phyloP scores from a whole-genome alignment of 371 early-diverging fungal species.

The Lichtheimia ramosa region DNA sequence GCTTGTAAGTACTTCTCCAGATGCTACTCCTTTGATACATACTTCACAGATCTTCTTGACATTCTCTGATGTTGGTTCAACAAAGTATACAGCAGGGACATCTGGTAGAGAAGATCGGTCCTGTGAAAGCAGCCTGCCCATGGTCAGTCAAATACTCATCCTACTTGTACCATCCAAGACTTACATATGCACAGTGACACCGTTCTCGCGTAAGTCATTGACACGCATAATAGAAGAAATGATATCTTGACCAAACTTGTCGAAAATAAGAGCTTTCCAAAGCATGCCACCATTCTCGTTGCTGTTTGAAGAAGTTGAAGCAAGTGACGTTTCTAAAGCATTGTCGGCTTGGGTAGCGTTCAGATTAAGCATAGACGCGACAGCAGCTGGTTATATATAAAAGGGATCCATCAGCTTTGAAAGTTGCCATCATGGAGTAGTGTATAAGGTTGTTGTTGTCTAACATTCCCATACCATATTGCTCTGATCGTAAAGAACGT shows the following conservation, averaged over 20 bases:
- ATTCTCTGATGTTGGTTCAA: constrained; percentile 89
- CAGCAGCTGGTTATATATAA: constrained; percentile 24
- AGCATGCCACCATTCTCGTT: constrained; percentile 32
- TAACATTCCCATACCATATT: too few species aligned
- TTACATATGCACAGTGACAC: constrained; percentile 98
- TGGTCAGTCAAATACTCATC: not conserved
- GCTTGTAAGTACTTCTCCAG: not conserved
- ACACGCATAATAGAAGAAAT: constrained; percentile 97
- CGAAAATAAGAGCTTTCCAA: constrained; percentile 99
- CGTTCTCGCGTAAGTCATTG: constrained; percentile 96
- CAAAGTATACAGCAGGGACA: constrained; percentile 98
- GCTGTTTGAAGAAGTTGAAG: not conserved
- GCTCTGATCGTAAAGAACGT: too few species aligned
- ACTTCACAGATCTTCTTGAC: constrained; percentile 80
- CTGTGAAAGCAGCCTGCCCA: constrained; percentile 67
- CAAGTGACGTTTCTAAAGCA: constrained; percentile 9
- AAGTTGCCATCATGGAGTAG: too few species aligned
- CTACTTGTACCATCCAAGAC: not conserved
- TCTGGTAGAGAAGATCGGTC: constrained; percentile 89
- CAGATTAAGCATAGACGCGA: constrained; percentile 61
- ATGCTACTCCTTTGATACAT: not conserved
- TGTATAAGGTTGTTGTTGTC: too few species aligned
- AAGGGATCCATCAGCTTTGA: too few species aligned
- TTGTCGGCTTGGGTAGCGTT: constrained; percentile 16
- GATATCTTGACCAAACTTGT: constrained; percentile 91